Percentiles rank a stretch among this genome's conserved stretches.
These are phyloP conservation scores for Calycina herbarum DNA, from an alignment of 2,329 filamentous ascomycete genomes.

Conservation along the genomic window DNA sequence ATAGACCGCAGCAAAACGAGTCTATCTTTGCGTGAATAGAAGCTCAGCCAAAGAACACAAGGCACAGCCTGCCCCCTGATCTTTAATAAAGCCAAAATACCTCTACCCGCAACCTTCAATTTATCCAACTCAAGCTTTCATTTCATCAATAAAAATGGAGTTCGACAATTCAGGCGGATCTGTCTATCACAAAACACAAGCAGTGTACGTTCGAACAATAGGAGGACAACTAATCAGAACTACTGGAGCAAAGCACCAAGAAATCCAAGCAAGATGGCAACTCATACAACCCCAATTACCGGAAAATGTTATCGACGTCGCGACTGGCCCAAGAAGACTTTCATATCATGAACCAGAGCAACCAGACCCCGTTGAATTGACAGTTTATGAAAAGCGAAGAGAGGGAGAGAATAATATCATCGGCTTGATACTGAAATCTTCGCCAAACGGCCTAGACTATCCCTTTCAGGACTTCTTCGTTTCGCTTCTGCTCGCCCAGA, in stretches of 20 bases:
- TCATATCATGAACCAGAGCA: not conserved
- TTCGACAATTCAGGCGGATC: conserved; percentile 10
- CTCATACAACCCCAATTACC: conserved; percentile 2
- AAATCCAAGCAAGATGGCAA: conserved; percentile 9
- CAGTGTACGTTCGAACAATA: conserved; percentile 4
- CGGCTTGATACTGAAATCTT: conserved; percentile 7
- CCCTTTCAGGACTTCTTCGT: conserved; percentile 12
- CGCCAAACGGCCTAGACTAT: not conserved
- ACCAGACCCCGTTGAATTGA: not conserved
- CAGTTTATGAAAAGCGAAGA: conserved; percentile 5
- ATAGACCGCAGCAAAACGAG: not conserved
- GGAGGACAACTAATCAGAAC: conserved; percentile 7
- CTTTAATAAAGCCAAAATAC: not conserved
- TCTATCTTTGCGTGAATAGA: not conserved
- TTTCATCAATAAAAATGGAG: conserved; percentile 7
- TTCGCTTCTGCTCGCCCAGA: conserved; percentile 8
- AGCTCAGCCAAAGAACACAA: not conserved
- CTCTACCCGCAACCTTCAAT: not conserved
- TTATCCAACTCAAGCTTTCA: not conserved
- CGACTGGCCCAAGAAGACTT: not conserved
- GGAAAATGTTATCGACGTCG: not conserved
- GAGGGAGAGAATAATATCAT: conserved; percentile 5
- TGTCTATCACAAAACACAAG: conserved; percentile 12
- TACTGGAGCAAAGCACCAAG: not conserved
- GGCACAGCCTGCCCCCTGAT: not conserved